Evolutionary conservation across 176 grass and related monocot species (phyloP).

Genomic region (Zoysia pacifica): DNA sequence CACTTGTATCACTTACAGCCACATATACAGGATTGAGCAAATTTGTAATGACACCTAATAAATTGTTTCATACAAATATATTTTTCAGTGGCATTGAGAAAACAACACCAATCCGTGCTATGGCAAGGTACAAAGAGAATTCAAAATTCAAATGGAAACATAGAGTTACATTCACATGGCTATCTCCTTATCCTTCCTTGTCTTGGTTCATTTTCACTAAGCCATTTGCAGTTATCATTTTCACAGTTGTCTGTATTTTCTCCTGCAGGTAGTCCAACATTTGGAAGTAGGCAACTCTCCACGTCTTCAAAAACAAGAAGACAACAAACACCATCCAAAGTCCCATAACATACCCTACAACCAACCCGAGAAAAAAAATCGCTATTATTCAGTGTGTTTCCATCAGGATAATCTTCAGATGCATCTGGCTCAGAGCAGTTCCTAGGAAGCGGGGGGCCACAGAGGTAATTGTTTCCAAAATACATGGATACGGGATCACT

Average conservation of each 20-base stretch:
- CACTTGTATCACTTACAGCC: no score
- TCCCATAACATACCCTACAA: slow-evolving; percentile 27
- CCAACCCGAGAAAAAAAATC: slow-evolving; percentile 14
- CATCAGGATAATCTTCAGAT: background rate
- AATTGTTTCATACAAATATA: no score
- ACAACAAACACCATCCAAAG: slow-evolving; percentile 30
- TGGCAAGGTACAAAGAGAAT: background rate
- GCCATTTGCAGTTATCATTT: background rate
- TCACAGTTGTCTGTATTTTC: background rate
- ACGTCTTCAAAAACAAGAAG: slow-evolving; percentile 15
- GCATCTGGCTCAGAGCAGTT: slow-evolving; percentile 3
- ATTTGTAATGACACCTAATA: no score
- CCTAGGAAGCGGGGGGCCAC: slow-evolving; percentile 24
- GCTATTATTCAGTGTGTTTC: background rate
- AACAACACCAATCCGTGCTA: no score
- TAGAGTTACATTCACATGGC: background rate
- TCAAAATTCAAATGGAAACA: background rate
- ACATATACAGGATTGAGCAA: no score
- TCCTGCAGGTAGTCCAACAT: slow-evolving; percentile 1
- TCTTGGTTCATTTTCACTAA: background rate
- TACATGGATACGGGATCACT: background rate
- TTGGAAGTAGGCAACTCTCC: slow-evolving; percentile 25
- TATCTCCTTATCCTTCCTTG: background rate
- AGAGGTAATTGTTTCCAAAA: slow-evolving; percentile 34
- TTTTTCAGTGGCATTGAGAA: no score